Evolutionary conservation across 2,329 filamentous ascomycete species (phyloP).

Genomic region (Aspergillus proliferans): DNA sequence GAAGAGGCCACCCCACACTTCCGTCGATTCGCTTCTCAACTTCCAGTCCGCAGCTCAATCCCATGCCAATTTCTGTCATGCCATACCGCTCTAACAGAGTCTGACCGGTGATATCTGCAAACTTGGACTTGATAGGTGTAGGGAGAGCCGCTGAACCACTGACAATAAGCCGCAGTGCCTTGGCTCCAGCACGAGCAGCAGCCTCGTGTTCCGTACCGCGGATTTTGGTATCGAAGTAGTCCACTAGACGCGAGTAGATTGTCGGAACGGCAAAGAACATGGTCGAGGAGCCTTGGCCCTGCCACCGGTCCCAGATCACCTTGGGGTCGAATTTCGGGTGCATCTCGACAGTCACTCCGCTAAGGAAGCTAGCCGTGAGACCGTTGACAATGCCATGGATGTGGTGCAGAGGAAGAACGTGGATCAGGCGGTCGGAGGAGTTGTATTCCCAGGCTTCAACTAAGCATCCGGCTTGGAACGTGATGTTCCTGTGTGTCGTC

Average conservation of each 20-base stretch:
- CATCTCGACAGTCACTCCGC: conserved; percentile 45
- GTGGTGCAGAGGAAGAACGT: conserved; percentile 47
- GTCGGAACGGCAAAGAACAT: conserved; percentile 50
- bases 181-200: conserved; percentile 26
- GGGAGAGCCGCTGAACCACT: conserved; percentile 40
- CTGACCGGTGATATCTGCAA: conserved; percentile 36
- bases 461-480: conserved; percentile 25
- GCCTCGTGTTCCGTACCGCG: conserved; percentile 29
- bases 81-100: conserved; percentile 45
- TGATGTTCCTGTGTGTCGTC: conserved; percentile 38
- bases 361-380: conserved; percentile 42
- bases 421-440: conserved; percentile 41
- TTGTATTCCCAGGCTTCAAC: conserved; percentile 27
- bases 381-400: conserved; percentile 48
- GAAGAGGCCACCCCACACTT: conserved; percentile 44
- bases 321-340: conserved; percentile 39
- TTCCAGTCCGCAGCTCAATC: conserved; percentile 40
- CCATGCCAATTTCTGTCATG: conserved; percentile 48
- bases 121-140: conserved; percentile 36
- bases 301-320: conserved; percentile 45
- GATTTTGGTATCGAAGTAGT: conserved; percentile 39
- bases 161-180: conserved; percentile 33
- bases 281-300: conserved; percentile 32
- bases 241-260: conserved; percentile 45
- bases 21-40: conserved; percentile 39